These are phyloP conservation scores for Zasmidium citrigriseum DNA, from an alignment of 2,329 filamentous ascomycete genomes.

Conservation along the genomic window DNA sequence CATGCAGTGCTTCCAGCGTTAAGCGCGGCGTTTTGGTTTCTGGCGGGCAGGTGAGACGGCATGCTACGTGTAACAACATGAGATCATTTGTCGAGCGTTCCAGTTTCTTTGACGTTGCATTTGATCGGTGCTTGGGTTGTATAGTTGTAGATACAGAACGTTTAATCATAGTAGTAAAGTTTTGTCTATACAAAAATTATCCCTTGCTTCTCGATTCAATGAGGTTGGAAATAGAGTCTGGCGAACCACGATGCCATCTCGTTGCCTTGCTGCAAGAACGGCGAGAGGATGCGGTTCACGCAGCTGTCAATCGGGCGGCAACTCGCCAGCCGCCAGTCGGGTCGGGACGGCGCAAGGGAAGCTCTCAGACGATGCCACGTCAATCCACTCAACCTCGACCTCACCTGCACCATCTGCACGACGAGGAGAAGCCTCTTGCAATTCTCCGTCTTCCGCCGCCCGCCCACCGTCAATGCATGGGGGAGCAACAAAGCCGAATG, in stretches of 20 bases:
- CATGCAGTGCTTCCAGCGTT: background rate
- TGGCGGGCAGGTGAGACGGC: background rate
- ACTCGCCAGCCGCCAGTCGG: too few species aligned
- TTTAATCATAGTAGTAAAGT: background rate
- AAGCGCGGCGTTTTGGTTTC: background rate
- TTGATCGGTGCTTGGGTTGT: background rate
- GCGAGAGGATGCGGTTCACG: constrained; percentile 4
- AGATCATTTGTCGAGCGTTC: background rate
- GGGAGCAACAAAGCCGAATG: too few species aligned
- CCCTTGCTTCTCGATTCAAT: background rate
- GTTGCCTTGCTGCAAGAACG: background rate
- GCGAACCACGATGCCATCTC: background rate
- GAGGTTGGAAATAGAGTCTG: background rate
- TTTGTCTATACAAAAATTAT: background rate
- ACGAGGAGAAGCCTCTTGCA: too few species aligned
- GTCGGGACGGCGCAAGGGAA: background rate
- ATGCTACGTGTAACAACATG: background rate
- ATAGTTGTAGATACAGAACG: background rate
- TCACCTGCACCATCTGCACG: too few species aligned
- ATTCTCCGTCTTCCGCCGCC: too few species aligned
- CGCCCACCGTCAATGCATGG: too few species aligned
- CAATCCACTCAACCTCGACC: background rate
- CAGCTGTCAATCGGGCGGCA: background rate
- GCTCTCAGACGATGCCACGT: background rate
- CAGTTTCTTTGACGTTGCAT: too few species aligned